Base-by-base conservation (phyloP, 2,329 filamentous ascomycete genomes). In the Lizonia empirigonia region DNA sequence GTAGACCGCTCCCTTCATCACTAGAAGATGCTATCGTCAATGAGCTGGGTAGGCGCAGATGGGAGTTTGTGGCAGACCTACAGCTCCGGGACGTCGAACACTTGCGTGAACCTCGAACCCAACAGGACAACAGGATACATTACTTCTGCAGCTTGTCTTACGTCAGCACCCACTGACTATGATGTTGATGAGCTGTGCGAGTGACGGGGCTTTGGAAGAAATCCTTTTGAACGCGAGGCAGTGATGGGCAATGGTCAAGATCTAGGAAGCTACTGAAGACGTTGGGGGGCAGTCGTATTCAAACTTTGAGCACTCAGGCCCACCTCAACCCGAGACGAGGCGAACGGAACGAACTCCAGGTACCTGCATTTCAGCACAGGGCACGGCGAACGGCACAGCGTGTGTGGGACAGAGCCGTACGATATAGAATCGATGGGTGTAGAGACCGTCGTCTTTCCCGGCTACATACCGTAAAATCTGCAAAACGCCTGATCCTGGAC, bases 401-500 rank as follows among this genome's bases (percentile, higher is more conserved):
- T 19, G 8, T 27, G 27, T 7, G 9, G 36, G 34, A 55, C 27
- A n/a, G 44, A 19, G 44, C 42, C 41, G 48, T 47, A 46, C 27
- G 29, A 51, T 36, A 45, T 46, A 47, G 52, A 62, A 50, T 44
- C 46, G 38, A 39, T 56, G 45, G 44, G 49, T 51, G 29, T 35
- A 9, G 44, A 46, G 39, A 34, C 35, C 30, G 44, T 50, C 44
- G 40, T 58, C 46, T 42, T 37, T 34, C 46, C 46, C 38, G 57
- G 49, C 64, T 63, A 62, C 59, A 42, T 63, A 67, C 62, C 62
- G 56, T 38, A 50, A 51, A 40, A 47, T 51, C 54, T 45, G 56
- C 46, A 55, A 58, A 50, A 50, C 51, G 44, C 52, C 44, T 38
- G 45, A 47, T 18, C 26, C 46, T 29, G 35, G 46, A 24, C 50